These are phyloP conservation scores for Musa beccarii DNA, from an alignment of 176 grass and related monocot genomes.

Conservation along the genomic window DNA sequence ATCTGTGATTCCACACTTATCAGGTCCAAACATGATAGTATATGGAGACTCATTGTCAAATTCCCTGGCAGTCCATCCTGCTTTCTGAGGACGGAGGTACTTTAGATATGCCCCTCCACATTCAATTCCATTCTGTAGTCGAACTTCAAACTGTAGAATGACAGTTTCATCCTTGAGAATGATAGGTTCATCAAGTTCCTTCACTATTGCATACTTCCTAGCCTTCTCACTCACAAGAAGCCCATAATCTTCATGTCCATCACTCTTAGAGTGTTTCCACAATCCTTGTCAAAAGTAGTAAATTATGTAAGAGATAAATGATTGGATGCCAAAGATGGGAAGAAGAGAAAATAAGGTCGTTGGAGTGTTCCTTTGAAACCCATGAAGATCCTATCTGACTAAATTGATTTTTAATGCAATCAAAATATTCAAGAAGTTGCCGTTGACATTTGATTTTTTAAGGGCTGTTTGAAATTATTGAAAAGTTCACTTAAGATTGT, in stretches of 20 bases:
- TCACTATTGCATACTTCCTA: constrained; percentile 85
- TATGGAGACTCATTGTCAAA: constrained; percentile 97
- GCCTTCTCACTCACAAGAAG: constrained; percentile 82
- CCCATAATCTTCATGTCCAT: constrained; percentile 87
- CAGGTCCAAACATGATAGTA: constrained; percentile 97
- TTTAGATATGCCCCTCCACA: constrained; percentile 96
- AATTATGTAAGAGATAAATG: neutral
- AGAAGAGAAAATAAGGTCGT: neutral
- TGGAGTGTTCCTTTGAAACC: too few relatives aligned
- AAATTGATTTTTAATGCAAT: too few relatives aligned
- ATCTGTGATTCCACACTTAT: constrained; percentile 95
- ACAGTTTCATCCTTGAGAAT: constrained; percentile 61
- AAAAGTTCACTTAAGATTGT: too few relatives aligned
- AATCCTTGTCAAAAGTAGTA: constrained; percentile 38
- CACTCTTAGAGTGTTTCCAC: constrained; percentile 88
- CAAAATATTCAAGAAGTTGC: too few relatives aligned
- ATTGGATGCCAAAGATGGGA: neutral
- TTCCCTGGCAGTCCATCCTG: constrained; percentile 58
- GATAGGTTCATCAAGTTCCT: constrained; percentile 63
- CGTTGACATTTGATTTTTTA: too few relatives aligned
- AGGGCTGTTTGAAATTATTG: too few relatives aligned
- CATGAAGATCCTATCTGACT: too few relatives aligned
- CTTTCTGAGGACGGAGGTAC: constrained; percentile 63
- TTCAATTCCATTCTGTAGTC: constrained; percentile 88
- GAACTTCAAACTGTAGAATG: constrained; percentile 80